Percentiles rank a stretch among this genome's conserved stretches.
Evolutionary conservation across 768 basidiomycete species (phyloP).

Genomic region (Dendrothele bispora): DNA sequence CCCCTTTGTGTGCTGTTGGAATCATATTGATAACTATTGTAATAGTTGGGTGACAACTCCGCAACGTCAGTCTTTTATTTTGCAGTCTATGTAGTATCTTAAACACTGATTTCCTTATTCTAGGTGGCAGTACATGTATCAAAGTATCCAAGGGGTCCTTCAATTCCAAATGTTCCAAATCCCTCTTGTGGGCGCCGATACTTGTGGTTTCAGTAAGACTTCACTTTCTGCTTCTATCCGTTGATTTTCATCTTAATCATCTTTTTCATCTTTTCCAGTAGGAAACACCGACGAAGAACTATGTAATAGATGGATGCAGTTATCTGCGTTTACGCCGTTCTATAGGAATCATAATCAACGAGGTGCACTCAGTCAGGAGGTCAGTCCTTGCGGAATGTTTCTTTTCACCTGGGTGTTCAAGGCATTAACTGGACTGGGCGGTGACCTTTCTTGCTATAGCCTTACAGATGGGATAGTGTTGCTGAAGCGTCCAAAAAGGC

Average conservation of each 20-base stretch:
- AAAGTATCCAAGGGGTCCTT: slow-evolving; percentile 71
- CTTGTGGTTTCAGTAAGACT: slow-evolving; percentile 65
- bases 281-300: slow-evolving; percentile 79
- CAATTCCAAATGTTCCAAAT: slow-evolving; percentile 86
- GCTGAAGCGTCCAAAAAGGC: slow-evolving; percentile 71
- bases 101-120: slow-evolving; percentile 22
- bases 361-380: slow-evolving; percentile 74
- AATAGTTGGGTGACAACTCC: slow-evolving; percentile 70
- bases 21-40: neutral
- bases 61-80: slow-evolving; percentile 4
- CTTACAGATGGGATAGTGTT: slow-evolving; percentile 80
- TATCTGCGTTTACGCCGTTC: slow-evolving; percentile 82
- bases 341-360: slow-evolving; percentile 75
- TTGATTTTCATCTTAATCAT: slow-evolving; percentile 15
- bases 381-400: too few species aligned
- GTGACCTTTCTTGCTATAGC: too few species aligned
- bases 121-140: slow-evolving; percentile 70
- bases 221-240: slow-evolving; percentile 16
- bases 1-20: too few species aligned
- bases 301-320: slow-evolving; percentile 84
- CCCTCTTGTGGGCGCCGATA: slow-evolving; percentile 82
- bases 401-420: too few species aligned
- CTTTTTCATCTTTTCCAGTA: slow-evolving; percentile 17
- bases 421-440: too few species aligned
- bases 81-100: neutral